Conservation (phyloP, 257 asterid genomes). For the Cinchona pubescens region DNA sequence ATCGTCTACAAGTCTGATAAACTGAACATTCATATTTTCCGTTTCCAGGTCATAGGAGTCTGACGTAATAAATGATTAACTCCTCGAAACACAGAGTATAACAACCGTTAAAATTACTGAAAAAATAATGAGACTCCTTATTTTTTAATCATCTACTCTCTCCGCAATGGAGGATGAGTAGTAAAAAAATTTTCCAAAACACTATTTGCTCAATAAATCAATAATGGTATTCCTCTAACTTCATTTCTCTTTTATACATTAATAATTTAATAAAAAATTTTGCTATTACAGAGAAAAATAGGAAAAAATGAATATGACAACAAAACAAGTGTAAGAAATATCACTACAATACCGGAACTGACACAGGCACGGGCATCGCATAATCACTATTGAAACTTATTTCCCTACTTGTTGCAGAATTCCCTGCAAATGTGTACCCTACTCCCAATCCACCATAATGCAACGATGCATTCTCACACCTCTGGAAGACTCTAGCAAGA, state of each 20-base stretch:
- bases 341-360: slow-evolving; percentile 71
- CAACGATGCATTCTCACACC: slow-evolving; percentile 53
- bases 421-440: slow-evolving; percentile 58
- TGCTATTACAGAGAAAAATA: slow-evolving; percentile 35
- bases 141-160: too few species aligned
- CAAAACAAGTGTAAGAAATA: slow-evolving; percentile 16
- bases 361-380: slow-evolving; percentile 55
- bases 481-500: slow-evolving; percentile 77
- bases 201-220: slow-evolving; percentile 1
- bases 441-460: slow-evolving; percentile 55
- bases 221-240: slow-evolving; percentile 28
- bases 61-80: background rate
- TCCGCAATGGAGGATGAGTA: too few species aligned
- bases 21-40: background rate
- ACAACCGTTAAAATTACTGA: too few species aligned
- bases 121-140: too few species aligned
- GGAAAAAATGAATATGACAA: slow-evolving; percentile 27
- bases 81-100: slow-evolving; percentile 19
- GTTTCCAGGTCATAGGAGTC: background rate
- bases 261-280: slow-evolving; percentile 35
- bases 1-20: background rate
- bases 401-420: slow-evolving; percentile 45
- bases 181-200: too few species aligned
- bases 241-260: slow-evolving; percentile 25
- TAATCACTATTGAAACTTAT: slow-evolving; percentile 62